These are phyloP conservation scores for Vicia villosa DNA, from an alignment of 306 rosid genomes.

Conservation along the genomic window DNA sequence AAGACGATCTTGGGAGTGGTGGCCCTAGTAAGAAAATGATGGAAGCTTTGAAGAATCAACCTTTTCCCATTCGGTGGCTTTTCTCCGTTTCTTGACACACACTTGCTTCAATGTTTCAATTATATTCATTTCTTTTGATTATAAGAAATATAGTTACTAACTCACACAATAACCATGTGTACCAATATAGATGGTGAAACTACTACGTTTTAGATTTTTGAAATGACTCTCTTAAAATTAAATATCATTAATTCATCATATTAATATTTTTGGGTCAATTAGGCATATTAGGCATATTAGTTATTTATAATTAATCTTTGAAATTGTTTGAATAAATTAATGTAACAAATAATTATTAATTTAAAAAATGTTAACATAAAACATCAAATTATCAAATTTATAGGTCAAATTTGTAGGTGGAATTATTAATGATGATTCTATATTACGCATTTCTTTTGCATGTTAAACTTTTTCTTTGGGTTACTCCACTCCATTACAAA, in stretches of 20 bases:
- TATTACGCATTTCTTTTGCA: constrained; percentile 34
- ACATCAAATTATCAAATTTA: neutral
- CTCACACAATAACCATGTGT: no score
- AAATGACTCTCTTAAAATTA: no score
- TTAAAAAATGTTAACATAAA: neutral
- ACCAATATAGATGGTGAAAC: no score
- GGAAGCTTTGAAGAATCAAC: neutral
- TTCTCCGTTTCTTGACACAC: neutral
- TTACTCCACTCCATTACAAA: neutral
- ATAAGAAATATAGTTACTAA: no score
- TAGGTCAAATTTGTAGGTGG: no score
- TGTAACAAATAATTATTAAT: neutral
- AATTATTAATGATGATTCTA: neutral
- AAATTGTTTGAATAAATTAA: neutral
- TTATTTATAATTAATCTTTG: no score
- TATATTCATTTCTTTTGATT: no score
- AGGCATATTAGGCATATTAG: no score
- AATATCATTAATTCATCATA: no score
- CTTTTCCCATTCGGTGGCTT: neutral
- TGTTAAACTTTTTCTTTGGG: constrained; percentile 33
- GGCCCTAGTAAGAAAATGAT: constrained; percentile 42
- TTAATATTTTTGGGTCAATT: no score
- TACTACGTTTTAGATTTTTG: no score
- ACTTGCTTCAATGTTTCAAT: neutral
- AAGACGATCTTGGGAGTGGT: constrained; percentile 5